phyloP scores from a whole-genome alignment of 1,284 basidiomycete species.

The Pholiota adiposa region DNA sequence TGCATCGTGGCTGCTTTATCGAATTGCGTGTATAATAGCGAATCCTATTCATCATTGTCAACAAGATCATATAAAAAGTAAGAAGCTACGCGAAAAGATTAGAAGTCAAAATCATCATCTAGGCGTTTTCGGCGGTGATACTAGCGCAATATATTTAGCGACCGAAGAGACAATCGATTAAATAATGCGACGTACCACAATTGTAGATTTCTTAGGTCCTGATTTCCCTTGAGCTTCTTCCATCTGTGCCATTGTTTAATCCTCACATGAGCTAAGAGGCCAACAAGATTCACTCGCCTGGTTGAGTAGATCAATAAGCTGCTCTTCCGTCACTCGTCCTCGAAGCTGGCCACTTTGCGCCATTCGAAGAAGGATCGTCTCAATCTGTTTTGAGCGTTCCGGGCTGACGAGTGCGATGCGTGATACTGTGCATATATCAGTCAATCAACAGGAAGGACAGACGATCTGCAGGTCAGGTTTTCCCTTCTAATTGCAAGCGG shows the following conservation, averaged over 20 bases:
- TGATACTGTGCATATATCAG: conserved; percentile 47
- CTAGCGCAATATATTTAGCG: conserved; percentile 42
- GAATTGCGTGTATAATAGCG: neutral
- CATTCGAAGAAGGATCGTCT: conserved; percentile 87
- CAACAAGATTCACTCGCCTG: too few species aligned
- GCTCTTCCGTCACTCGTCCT: conserved; percentile 84
- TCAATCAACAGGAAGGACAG: neutral
- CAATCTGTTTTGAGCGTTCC: conserved; percentile 85
- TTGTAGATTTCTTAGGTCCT: conserved; percentile 62
- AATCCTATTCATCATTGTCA: neutral
- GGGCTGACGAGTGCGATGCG: conserved; percentile 94
- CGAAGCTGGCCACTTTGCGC: conserved; percentile 91
- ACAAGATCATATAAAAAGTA: neutral
- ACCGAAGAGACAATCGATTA: neutral
- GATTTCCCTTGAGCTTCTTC: conserved; percentile 65
- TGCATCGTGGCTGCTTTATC: too few species aligned
- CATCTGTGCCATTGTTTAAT: conserved; percentile 55
- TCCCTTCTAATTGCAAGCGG: neutral
- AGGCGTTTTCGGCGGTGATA: conserved; percentile 74
- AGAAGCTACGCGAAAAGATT: conserved; percentile 1
- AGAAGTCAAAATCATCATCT: conserved; percentile 69
- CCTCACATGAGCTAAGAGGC: too few species aligned
- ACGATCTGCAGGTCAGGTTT: neutral
- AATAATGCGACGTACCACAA: conserved; percentile 56
- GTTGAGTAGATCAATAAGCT: conserved; percentile 90